phyloP scores from a whole-genome alignment of 352 stramenopile species.

The Pythium scleroteichum region DNA sequence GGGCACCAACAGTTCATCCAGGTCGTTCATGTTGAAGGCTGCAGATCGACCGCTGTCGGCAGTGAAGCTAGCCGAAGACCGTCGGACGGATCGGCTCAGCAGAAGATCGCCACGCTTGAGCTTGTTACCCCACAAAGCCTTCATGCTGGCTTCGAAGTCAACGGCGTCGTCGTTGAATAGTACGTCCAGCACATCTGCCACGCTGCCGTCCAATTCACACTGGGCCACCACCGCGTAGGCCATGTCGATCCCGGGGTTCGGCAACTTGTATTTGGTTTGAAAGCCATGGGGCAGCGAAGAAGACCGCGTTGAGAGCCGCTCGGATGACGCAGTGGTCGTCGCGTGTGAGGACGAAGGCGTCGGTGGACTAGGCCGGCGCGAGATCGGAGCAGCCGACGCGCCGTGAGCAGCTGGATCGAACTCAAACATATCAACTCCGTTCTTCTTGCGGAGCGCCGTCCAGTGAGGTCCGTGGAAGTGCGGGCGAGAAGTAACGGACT shows the following conservation, averaged over 20 bases:
- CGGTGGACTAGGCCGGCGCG: background rate
- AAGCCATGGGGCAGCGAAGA: constrained; percentile 19
- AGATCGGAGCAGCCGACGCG: background rate
- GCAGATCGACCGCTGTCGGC: background rate
- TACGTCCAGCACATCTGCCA: constrained; percentile 57
- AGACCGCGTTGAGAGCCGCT: background rate
- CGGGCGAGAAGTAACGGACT: constrained; percentile 19
- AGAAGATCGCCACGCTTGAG: constrained; percentile 58
- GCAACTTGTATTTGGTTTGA: constrained; percentile 39
- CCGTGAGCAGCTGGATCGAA: constrained; percentile 38
- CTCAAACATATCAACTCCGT: constrained; percentile 49
- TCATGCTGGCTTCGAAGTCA: constrained; percentile 60
- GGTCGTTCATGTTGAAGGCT: constrained; percentile 14
- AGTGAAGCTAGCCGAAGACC: background rate
- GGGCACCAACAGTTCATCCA: constrained; percentile 5
- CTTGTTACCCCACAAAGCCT: constrained; percentile 53
- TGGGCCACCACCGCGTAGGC: constrained; percentile 56
- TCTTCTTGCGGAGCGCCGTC: constrained; percentile 24
- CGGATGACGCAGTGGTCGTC: constrained; percentile 8
- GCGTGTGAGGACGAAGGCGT: constrained; percentile 9
- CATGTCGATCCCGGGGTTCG: constrained; percentile 41
- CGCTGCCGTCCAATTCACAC: constrained; percentile 51
- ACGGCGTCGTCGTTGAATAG: constrained; percentile 61
- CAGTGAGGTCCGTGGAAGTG: constrained; percentile 35
- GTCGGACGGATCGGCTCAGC: constrained; percentile 24